Conservation (phyloP, 148 eudicot genomes). For the Cornus suecica region DNA sequence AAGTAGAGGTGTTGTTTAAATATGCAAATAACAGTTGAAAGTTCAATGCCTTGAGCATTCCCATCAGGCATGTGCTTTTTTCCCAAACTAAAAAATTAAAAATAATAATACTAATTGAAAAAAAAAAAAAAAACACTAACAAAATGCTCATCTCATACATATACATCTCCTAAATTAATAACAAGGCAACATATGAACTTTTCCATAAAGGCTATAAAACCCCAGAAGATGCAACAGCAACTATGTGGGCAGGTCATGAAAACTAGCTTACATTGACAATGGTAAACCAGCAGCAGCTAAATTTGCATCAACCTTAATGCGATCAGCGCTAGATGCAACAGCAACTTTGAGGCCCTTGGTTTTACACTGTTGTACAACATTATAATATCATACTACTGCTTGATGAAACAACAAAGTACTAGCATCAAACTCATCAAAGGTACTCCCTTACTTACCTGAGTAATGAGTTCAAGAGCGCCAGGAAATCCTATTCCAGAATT, state of each 20-base stretch:
- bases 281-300: slow-evolving; percentile 91
- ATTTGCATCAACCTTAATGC: slow-evolving; percentile 93
- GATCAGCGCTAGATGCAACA: slow-evolving; percentile 99
- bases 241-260: too few species aligned
- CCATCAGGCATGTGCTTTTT: too few species aligned
- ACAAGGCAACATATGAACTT: too few species aligned
- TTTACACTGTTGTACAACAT: slow-evolving; percentile 68
- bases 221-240: too few species aligned
- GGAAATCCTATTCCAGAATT: slow-evolving; percentile 95
- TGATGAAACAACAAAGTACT: slow-evolving; percentile 9
- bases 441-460: slow-evolving; percentile 45
- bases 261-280: slow-evolving; percentile 64
- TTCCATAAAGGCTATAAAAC: too few species aligned
- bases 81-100: background rate
- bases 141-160: too few species aligned
- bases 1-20: too few species aligned
- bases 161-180: too few species aligned
- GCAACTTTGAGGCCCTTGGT: slow-evolving; percentile 89
- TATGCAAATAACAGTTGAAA: too few species aligned
- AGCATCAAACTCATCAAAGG: background rate
- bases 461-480: slow-evolving; percentile 84
- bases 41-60: too few species aligned
- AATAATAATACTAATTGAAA: too few species aligned
- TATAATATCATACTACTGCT: slow-evolving; percentile 9
- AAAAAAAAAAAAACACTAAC: too few species aligned